Evolutionary conservation across 106 monocot genomes (phyloP).

Genomic region (Dendrobium nobile): DNA sequence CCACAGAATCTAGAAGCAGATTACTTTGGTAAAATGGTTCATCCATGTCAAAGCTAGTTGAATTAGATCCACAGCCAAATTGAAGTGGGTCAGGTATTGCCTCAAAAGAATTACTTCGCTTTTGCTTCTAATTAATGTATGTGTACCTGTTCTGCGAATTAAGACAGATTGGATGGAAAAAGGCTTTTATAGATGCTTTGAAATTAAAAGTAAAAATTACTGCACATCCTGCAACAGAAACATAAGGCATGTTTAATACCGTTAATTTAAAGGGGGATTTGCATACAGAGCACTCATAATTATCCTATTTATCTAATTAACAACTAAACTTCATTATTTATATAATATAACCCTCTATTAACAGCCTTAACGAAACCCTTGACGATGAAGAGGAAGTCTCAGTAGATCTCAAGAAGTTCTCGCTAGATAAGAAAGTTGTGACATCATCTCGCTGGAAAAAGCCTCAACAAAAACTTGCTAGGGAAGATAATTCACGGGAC

Average conservation of each 20-base stretch:
- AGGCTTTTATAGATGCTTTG: neutral
- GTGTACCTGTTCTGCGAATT: neutral
- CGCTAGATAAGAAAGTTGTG: no score
- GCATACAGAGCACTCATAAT: no score
- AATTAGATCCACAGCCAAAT: slow-evolving; percentile 23
- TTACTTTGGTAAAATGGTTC: slow-evolving; percentile 26
- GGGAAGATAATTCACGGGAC: no score
- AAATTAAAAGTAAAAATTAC: neutral
- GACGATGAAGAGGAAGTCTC: no score
- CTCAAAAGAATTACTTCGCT: slow-evolving; percentile 18
- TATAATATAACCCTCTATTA: no score
- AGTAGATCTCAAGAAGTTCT: no score
- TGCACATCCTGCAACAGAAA: neutral
- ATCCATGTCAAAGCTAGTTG: slow-evolving; percentile 24
- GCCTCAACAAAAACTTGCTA: no score
- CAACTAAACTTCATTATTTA: no score
- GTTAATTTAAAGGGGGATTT: neutral
- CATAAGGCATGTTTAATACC: neutral
- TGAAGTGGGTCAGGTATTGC: slow-evolving; percentile 24
- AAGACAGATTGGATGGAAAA: neutral
- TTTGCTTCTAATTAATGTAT: slow-evolving; percentile 16
- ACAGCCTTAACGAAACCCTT: no score
- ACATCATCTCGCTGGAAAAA: no score
- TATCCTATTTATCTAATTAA: no score
- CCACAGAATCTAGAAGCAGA: slow-evolving; percentile 9